These are phyloP conservation scores for Starmera pachycereana DNA, from an alignment of 805 yeast species.

Conservation along the genomic window DNA sequence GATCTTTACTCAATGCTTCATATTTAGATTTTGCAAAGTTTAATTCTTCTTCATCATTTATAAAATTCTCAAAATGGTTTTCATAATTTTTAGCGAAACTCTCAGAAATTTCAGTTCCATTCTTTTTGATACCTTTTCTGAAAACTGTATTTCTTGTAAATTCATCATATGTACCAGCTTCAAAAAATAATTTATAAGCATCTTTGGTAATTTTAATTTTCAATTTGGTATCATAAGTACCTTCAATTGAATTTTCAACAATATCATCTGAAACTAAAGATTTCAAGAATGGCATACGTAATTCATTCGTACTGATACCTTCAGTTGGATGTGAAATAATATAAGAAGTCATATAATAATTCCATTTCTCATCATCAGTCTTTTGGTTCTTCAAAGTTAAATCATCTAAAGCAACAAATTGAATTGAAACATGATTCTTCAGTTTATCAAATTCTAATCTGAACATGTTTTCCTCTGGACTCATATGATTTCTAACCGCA, in stretches of 20 bases:
- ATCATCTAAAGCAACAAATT: conserved; percentile 82
- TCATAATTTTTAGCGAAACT: conserved; percentile 30
- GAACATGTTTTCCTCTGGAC: conserved; percentile 87
- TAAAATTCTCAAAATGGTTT: conserved; percentile 12
- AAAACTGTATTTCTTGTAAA: conserved; percentile 54
- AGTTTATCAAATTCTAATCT: conserved; percentile 61
- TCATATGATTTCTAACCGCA: conserved; percentile 74
- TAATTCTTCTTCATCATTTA: conserved; percentile 22
- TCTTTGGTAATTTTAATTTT: conserved; percentile 71
- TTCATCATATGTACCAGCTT: conserved; percentile 67
- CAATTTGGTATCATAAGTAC: conserved; percentile 57
- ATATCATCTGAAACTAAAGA: conserved; percentile 40
- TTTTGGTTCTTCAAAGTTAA: conserved; percentile 66
- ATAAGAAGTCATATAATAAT: conserved; percentile 86
- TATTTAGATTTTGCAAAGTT: conserved; percentile 15
- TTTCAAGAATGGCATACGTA: conserved; percentile 72
- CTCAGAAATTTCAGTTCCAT: conserved; percentile 19
- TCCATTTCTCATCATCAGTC: conserved; percentile 75
- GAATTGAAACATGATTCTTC: conserved; percentile 49
- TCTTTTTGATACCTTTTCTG: conserved; percentile 23
- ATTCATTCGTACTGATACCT: conserved; percentile 72
- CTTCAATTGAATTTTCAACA: conserved; percentile 45
- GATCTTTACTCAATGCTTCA: conserved; percentile 10
- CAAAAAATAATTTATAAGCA: conserved; percentile 74
- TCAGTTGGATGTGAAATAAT: conserved; percentile 96